Percentiles rank a stretch among this genome's conserved stretches.
Evolutionary conservation across 495 filamentous ascomycete species (phyloP).

Genomic region (Glarea lozoyensis): DNA sequence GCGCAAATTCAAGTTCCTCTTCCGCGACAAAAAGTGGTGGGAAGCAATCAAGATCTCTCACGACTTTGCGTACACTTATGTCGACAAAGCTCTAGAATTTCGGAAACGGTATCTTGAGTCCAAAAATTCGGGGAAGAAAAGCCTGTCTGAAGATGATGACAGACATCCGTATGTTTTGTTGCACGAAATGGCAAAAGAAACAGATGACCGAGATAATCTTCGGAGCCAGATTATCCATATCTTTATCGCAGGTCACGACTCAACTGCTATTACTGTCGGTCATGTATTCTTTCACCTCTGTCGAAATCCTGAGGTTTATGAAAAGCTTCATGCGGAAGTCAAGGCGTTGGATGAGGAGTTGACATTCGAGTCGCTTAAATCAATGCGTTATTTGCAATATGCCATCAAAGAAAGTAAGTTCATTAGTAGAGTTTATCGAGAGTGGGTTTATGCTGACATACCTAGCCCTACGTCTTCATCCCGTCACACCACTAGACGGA

Average conservation of each 20-base stretch:
- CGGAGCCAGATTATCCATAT: constrained; percentile 40
- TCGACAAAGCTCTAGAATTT: constrained; percentile 11
- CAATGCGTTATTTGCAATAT: constrained; percentile 28
- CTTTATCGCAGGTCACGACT: constrained; percentile 48
- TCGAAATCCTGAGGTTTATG: constrained; percentile 19
- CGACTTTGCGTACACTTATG: constrained; percentile 1
- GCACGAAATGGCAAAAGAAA: constrained; percentile 33
- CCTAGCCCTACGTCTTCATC: constrained; percentile 32
- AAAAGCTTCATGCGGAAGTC: constrained; percentile 31
- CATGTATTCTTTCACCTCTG: constrained; percentile 12
- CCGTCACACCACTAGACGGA: constrained; percentile 31
- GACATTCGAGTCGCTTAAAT: constrained; percentile 24
- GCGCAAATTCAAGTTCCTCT: constrained; percentile 9
- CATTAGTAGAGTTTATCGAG: background rate
- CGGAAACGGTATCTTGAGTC: constrained; percentile 21
- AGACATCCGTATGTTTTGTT: constrained; percentile 44
- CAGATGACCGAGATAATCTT: constrained; percentile 25
- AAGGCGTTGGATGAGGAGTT: constrained; percentile 20
- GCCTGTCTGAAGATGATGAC: background rate
- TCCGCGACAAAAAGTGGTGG: constrained; percentile 6
- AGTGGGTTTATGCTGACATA: background rate
- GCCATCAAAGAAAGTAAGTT: constrained; percentile 32
- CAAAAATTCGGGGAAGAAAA: constrained; percentile 23
- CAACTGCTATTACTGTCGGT: constrained; percentile 44
- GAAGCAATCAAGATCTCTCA: constrained; percentile 12